These are phyloP conservation scores for Mycena indigotica DNA, from an alignment of 768 basidiomycete genomes.

Conservation along the genomic window DNA sequence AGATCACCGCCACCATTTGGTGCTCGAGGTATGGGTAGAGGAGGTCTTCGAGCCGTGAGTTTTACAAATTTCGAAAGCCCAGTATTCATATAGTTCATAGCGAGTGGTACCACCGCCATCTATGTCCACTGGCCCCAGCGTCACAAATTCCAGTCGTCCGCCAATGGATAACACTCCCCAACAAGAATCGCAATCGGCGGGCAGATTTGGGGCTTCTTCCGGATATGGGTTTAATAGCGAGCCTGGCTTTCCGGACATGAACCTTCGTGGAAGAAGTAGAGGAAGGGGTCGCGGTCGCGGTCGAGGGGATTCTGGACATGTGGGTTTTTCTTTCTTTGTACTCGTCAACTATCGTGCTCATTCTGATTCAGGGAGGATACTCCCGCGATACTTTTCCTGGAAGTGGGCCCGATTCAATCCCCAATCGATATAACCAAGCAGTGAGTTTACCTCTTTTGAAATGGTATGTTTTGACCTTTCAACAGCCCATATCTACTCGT, in stretches of 20 bases:
- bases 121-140: no score
- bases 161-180: no score
- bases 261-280: conserved; percentile 8
- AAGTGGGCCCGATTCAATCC: conserved; percentile 11
- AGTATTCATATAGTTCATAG: no score
- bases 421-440: conserved; percentile 11
- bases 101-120: no score
- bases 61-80: no score
- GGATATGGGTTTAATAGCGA: conserved; percentile 3
- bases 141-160: no score
- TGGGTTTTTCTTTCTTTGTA: neutral
- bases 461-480: neutral
- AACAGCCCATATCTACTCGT: neutral
- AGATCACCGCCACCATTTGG: conserved; percentile 16
- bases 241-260: conserved; percentile 6
- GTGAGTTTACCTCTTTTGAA: conserved; percentile 1
- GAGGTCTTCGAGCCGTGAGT: no score
- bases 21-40: neutral
- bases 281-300: conserved; percentile 10
- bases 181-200: no score
- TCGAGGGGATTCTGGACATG: conserved; percentile 3
- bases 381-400: conserved; percentile 14
- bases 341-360: neutral
- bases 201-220: conserved; percentile 5
- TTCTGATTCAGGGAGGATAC: conserved; percentile 8